Evolutionary conservation across 2,329 filamentous ascomycete genomes (phyloP).

Genomic region (Cladosporium sp.): DNA sequence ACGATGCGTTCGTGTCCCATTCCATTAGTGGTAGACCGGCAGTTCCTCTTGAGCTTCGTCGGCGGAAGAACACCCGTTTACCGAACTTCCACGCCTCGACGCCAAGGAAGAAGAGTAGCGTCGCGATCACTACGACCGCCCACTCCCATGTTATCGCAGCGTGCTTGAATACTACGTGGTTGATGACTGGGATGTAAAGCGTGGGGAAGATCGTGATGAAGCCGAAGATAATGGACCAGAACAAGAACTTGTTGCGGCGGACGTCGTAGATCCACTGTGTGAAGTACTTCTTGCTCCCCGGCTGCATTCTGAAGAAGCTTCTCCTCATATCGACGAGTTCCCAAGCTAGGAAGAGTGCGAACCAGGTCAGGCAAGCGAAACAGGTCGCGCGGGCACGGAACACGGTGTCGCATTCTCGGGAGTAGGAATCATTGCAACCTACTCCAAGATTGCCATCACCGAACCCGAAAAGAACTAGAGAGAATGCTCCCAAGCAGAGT

Average conservation of each 20-base stretch:
- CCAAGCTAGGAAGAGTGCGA: constrained; percentile 75
- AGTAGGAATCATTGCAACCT: constrained; percentile 62
- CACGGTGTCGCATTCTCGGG: constrained; percentile 58
- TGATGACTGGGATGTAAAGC: constrained; percentile 67
- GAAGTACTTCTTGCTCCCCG: constrained; percentile 59
- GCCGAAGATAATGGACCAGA: constrained; percentile 46
- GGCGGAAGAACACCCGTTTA: constrained; percentile 51
- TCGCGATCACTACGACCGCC: constrained; percentile 65
- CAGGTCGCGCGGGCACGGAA: constrained; percentile 74
- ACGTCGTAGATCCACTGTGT: constrained; percentile 65
- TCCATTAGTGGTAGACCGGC: constrained; percentile 36
- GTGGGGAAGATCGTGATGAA: constrained; percentile 49
- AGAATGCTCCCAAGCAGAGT: constrained; percentile 64
- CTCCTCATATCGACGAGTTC: constrained; percentile 72
- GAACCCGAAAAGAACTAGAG: constrained; percentile 64
- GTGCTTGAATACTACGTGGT: constrained; percentile 66
- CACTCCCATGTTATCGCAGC: constrained; percentile 68
- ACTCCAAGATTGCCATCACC: constrained; percentile 52
- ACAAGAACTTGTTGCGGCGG: constrained; percentile 69
- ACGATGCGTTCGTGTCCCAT: constrained; percentile 37
- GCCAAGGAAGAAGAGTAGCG: constrained; percentile 62
- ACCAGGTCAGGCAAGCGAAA: constrained; percentile 75
- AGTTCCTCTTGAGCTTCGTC: constrained; percentile 2
- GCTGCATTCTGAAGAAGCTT: constrained; percentile 74
- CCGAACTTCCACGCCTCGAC: constrained; percentile 67